Base-by-base conservation (phyloP, 306 rosid species). In the Castanea sativa region DNA sequence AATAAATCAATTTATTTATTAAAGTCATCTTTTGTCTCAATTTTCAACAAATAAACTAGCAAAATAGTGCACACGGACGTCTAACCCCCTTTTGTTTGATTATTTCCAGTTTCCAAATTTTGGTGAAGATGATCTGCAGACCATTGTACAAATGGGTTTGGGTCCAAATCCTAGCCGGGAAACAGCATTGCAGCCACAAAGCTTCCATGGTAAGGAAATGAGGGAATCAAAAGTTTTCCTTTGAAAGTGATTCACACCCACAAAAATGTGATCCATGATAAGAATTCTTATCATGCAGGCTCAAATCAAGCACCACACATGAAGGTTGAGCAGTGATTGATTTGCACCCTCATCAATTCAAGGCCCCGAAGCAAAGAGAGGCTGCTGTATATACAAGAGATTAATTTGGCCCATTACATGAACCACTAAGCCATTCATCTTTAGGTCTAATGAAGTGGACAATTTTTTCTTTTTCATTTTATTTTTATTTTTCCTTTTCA, bases 61-160 rank as follows among this genome's bases (percentile, higher is more conserved):
- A 3, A 41, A 41, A 8, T 41, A 41, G 8, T 41, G 12, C 45
- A 41, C 45, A 8, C 3, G 12, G 2, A 41, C 15, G 6, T 69
- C 56, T 61, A 18, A 55, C 1, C 55, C 73, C 53, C 25, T 2
- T 69, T 74, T 71, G 68, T 41, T 51, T 18, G 73, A 19, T 68
- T 73, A 45, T 68, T 73, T 63, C 19, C 90, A 93, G 98, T 89
- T 51, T 86, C 91, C 92, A 82, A 76, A 85, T 55, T 91, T 93
- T 73, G 88, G 83, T 71, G 99, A 91, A 80, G 99, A 95, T 49
- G 98, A 93, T 23, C 89, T 95, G 29, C 87, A 92, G 79, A 88
- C 86, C 73, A 87, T 95, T 80, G 99, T 95, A 65, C 97, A 95
- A 30, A 95, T 93, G 99, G 96, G 99, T 5, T 85, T 86, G 76